A percentile compares a stretch with the other conserved stretches of the same genome.
These are phyloP conservation scores for Leccinum boreale DNA, from an alignment of 768 basidiomycete genomes.

Conservation along the genomic window DNA sequence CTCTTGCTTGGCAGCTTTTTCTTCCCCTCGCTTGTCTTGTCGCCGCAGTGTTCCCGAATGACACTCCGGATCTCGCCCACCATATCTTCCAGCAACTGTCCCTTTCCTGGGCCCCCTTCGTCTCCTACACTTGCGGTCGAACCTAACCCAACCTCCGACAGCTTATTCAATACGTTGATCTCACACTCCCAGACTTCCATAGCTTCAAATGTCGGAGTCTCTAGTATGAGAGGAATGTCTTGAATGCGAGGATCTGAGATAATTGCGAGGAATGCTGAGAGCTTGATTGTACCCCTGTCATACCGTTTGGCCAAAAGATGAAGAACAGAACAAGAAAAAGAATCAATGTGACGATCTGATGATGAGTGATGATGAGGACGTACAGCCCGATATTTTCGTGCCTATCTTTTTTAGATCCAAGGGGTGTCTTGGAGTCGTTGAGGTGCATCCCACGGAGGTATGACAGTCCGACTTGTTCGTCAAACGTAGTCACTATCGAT, in stretches of 20 bases:
- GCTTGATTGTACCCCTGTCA: constrained; percentile 62
- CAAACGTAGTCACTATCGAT: constrained; percentile 58
- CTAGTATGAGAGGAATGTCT: constrained; percentile 74
- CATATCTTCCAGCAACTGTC: constrained; percentile 9
- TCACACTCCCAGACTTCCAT: constrained; percentile 73
- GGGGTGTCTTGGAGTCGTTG: constrained; percentile 73
- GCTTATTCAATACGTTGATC: constrained; percentile 54
- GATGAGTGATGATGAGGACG: constrained; percentile 35
- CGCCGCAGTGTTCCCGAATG: constrained; percentile 12
- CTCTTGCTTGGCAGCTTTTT: not conserved
- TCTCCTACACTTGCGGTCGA: not conserved
- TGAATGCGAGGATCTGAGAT: constrained; percentile 66
- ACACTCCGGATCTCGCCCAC: constrained; percentile 9
- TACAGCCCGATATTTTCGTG: constrained; percentile 86
- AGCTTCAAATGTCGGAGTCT: constrained; percentile 72
- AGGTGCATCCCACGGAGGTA: constrained; percentile 84
- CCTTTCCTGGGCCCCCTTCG: not conserved
- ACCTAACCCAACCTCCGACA: constrained; percentile 27
- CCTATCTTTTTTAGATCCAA: constrained; percentile 67
- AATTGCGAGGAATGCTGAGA: constrained; percentile 61
- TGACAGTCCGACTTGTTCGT: constrained; percentile 60
- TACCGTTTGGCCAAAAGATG: not conserved
- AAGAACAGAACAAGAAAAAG: not conserved
- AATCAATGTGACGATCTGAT: not conserved
- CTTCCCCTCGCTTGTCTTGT: constrained; percentile 5